Evolutionary conservation across 805 yeast species (phyloP), one percentile per base, ranked within the genome.

Genomic region (Schwanniomyces pseudopolymorphus): DNA sequence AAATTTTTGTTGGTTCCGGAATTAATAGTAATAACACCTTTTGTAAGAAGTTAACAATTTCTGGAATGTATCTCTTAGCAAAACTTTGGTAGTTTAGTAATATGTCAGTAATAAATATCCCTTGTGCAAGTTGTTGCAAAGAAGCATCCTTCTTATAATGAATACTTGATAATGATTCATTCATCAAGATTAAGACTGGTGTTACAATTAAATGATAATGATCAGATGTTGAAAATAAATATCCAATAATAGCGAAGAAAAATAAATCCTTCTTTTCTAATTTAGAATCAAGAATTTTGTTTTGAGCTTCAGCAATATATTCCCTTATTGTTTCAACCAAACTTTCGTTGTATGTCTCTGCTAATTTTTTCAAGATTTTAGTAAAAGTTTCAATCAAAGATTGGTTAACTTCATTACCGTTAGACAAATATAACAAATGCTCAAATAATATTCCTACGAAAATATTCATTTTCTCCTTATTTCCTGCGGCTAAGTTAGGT

Each of bases 151-250:
- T 39, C 21, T 84, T 82, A 40, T 56, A 53, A 16, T 56, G 53
- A 21, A 66, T 55, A 7, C 46, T 45, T 5, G 64, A 55, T 45
- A 92, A 67, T 11, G 81, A 72, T 63, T 89, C 92, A 41, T 85
- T 79, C 72, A 89, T 81, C 33, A 89, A 67, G 27, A 94, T 78
- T 25, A 81, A 70, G 1, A 92, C 78, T 3, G 97, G 96, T 0
- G 97, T 91, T 4, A 84, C 91, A 9, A 94, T 86, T 48, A 90
- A 74, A 72, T 94, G 99, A 67, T 87, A 92, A 61, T 89, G 91
- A 72, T 94, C 99, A 0, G 99, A 94, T 0, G 97, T 89, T 0
- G 99, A 91, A 60, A 87, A 94, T 4, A 90, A 61, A 44, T 77
- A 72, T 5, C 97, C 97, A 47, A 91, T 74, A 4, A 89, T 56